Conservation (phyloP, 768 basidiomycete species). For the Dictyophora rubrovolvata region DNA sequence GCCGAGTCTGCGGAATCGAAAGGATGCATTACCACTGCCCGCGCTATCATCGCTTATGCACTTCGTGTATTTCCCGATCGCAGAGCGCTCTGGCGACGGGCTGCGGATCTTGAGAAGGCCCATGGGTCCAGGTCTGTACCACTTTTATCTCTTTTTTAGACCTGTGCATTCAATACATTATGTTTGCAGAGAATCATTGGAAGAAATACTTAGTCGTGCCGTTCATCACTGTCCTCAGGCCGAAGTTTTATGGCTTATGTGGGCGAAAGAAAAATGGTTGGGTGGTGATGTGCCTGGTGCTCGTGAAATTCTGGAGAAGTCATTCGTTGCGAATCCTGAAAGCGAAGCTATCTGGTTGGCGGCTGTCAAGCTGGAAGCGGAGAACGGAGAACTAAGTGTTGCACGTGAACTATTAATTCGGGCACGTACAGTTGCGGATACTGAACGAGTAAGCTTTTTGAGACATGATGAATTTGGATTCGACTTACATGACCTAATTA, state of each 20-base stretch:
- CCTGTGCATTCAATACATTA: slow-evolving; percentile 6
- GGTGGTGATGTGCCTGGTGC: slow-evolving; percentile 84
- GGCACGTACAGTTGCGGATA: slow-evolving; percentile 84
- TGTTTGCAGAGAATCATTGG: slow-evolving; percentile 54
- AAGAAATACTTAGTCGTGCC: slow-evolving; percentile 71
- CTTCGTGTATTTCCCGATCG: slow-evolving; percentile 85
- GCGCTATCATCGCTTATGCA: slow-evolving; percentile 86
- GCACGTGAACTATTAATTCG: slow-evolving; percentile 81
- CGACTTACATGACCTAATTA: slow-evolving; percentile 21
- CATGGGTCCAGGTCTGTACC: slow-evolving; percentile 67
- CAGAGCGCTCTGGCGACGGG: slow-evolving; percentile 77
- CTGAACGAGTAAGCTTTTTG: slow-evolving; percentile 58
- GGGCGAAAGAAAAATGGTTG: slow-evolving; percentile 95
- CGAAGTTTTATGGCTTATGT: slow-evolving; percentile 96
- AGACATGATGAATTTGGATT: not conserved
- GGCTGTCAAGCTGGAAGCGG: slow-evolving; percentile 92
- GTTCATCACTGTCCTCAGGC: slow-evolving; percentile 90
- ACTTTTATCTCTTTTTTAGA: not conserved
- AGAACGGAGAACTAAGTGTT: slow-evolving; percentile 83
- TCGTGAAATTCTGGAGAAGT: slow-evolving; percentile 75
- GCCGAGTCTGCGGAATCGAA: slow-evolving; percentile 71
- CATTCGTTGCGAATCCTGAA: slow-evolving; percentile 92
- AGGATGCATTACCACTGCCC: slow-evolving; percentile 69
- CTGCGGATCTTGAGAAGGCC: slow-evolving; percentile 86
- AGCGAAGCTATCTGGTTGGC: slow-evolving; percentile 98